Evolutionary conservation across 2,329 filamentous ascomycete species (phyloP).

Genomic region (Fusarium subtropicale): DNA sequence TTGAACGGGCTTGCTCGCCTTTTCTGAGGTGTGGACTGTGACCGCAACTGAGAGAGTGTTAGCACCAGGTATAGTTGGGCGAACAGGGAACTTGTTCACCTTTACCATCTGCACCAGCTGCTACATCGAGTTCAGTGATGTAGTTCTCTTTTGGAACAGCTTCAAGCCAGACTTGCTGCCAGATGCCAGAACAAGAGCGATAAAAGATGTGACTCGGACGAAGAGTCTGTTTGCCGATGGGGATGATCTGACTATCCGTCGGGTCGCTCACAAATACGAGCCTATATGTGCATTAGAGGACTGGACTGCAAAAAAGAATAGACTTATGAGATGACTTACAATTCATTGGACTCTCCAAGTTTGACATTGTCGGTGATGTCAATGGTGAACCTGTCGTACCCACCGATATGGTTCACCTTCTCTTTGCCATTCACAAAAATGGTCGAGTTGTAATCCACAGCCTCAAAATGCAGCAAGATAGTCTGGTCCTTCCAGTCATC

Average conservation of each 20-base stretch:
- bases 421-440: conserved; percentile 22
- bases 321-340: background rate
- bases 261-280: conserved; percentile 73
- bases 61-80: background rate
- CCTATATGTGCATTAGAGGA: background rate
- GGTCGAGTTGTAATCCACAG: conserved; percentile 35
- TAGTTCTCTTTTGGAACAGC: conserved; percentile 65
- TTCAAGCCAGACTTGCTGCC: conserved; percentile 79
- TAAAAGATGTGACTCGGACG: conserved; percentile 75
- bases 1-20: background rate
- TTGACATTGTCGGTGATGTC: conserved; percentile 21
- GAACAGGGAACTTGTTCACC: background rate
- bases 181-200: conserved; percentile 78
- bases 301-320: accelerated
- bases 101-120: conserved; percentile 58
- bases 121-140: conserved; percentile 69
- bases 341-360: conserved; percentile 23
- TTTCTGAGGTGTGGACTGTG: conserved; percentile 2
- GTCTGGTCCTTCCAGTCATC: conserved; percentile 10
- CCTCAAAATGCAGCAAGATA: conserved; percentile 30
- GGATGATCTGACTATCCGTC: conserved; percentile 70
- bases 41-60: conserved; percentile 7
- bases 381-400: conserved; percentile 29
- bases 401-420: conserved; percentile 29
- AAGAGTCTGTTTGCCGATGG: conserved; percentile 73